These are phyloP conservation scores for Vitis rupestris DNA, from an alignment of 164 flowering plant genomes.

Conservation along the genomic window DNA sequence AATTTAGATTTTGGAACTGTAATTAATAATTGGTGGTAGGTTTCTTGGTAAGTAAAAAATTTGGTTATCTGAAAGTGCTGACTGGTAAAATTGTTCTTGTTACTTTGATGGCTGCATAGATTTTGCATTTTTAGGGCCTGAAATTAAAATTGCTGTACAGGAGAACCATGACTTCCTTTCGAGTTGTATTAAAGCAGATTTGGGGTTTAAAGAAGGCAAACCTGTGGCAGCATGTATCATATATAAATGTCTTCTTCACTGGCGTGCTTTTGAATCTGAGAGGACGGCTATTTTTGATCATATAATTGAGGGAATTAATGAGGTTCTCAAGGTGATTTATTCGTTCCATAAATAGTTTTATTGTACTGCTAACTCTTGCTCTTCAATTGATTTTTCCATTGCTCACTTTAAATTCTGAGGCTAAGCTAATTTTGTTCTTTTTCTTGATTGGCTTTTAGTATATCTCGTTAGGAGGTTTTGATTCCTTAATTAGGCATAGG, in stretches of 20 bases:
- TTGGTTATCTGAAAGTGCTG: background rate
- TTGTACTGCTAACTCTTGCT: background rate
- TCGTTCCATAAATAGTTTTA: background rate
- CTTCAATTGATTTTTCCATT: background rate
- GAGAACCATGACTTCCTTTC: constrained; percentile 81
- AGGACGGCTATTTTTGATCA: constrained; percentile 84
- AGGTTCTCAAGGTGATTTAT: constrained; percentile 64
- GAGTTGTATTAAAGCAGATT: constrained; percentile 75
- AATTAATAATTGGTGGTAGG: background rate
- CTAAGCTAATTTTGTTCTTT: background rate
- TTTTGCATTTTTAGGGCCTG: background rate
- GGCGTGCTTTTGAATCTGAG: constrained; percentile 96
- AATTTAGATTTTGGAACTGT: background rate
- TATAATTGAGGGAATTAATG: constrained; percentile 79
- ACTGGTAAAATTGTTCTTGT: background rate
- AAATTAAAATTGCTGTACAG: constrained; percentile 34
- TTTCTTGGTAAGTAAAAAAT: background rate
- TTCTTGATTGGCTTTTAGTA: background rate
- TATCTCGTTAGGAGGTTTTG: background rate
- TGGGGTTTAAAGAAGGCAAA: constrained; percentile 81
- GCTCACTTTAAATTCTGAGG: background rate
- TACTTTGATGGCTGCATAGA: background rate
- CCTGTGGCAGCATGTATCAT: constrained; percentile 94
- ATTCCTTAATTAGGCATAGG: background rate
- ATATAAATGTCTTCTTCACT: constrained; percentile 77